Evolutionary conservation across 192 early-diverging fungal species (phyloP), one percentile per base, ranked within the genome.

Genomic region (Geranomyces michiganensis): DNA sequence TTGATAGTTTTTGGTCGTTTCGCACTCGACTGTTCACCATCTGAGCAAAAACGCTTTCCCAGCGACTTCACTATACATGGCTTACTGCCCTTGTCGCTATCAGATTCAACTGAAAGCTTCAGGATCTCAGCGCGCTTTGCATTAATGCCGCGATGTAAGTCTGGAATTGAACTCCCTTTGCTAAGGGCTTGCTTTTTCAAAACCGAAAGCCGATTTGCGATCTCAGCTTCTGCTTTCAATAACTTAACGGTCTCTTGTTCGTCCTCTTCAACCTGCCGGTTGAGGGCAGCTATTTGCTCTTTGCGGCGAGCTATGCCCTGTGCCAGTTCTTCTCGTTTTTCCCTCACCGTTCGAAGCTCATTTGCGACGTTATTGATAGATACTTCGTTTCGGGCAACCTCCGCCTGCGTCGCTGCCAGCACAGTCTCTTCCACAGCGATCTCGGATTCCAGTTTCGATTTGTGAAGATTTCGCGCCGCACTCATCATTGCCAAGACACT

Each of bases 401-500:
- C 60, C 10, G 24, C 31, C 31, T 62, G 60, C n/a, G 31, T 43
- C 30, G 60, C 60, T 21, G 27, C 24, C 21, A 62, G 8, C 19
- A 10, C 21, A n/a, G 60, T n/a, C n/a, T 65, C 63, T 44, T 65
- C 43, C 17, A 29, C 21, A 0, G 19, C 22, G 5, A 46, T 49
- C 0, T 30, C 63, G 5, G 13, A 19, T 49, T 41, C 63, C 24
- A 65, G 41, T 65, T 65, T 26, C 47, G 17, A 8, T 49, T 65
- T 26, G 44, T 31, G 44, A 12, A 26, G 5, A 12, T 65, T 33
- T 29, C 63, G 19, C 17, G 63, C 3, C n/a, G 33, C 41, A 41
- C 32, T 22, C 1, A 65, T 32, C 41, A 65, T 32, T 13, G 47
- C 66, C 66, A 53, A 32, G 14, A 33, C 66, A 56, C 24, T 24